Percentiles rank a stretch among this genome's conserved stretches.
phyloP scores from a whole-genome alignment of 495 filamentous ascomycete species.

The Apodospora peruviana region DNA sequence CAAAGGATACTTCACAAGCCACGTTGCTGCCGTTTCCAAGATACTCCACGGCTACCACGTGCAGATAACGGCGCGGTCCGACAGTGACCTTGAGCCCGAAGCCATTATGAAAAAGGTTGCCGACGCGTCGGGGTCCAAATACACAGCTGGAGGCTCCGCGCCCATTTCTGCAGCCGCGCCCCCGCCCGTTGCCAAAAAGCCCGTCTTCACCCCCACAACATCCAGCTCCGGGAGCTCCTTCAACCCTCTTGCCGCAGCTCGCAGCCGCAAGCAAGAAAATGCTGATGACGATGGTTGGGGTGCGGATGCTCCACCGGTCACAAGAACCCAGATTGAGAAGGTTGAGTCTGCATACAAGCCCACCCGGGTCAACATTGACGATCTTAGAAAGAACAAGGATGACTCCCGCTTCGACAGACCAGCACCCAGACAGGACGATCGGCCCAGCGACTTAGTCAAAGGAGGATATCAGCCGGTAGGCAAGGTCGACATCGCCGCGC shows the following conservation, averaged over 20 bases:
- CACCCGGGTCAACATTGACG: constrained; percentile 84
- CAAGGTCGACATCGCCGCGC: constrained; percentile 90
- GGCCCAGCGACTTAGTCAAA: constrained; percentile 60
- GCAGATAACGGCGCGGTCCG: constrained; percentile 89
- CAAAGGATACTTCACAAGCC: constrained; percentile 96
- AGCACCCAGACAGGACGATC: constrained; percentile 29
- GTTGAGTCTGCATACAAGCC: constrained; percentile 89
- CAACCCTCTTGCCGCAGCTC: constrained; percentile 54
- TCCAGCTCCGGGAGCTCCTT: constrained; percentile 58
- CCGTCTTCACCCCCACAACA: constrained; percentile 79
- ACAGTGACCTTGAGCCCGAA: constrained; percentile 79
- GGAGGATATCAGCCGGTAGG: constrained; percentile 95
- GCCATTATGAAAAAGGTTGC: constrained; percentile 89
- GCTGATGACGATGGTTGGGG: constrained; percentile 83
- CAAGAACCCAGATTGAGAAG: constrained; percentile 83
- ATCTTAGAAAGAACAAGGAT: constrained; percentile 63
- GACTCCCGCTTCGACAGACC: constrained; percentile 47
- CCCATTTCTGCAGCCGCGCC: constrained; percentile 44
- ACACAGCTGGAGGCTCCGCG: constrained; percentile 58
- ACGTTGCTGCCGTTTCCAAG: constrained; percentile 81
- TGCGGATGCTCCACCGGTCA: constrained; percentile 83
- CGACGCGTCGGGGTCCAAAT: constrained; percentile 93
- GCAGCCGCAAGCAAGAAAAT: constrained; percentile 40
- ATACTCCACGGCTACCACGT: constrained; percentile 96
- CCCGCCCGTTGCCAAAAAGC: constrained; percentile 75